phyloP scores from a whole-genome alignment of 306 rosid species.

The Benincasa hispida region DNA sequence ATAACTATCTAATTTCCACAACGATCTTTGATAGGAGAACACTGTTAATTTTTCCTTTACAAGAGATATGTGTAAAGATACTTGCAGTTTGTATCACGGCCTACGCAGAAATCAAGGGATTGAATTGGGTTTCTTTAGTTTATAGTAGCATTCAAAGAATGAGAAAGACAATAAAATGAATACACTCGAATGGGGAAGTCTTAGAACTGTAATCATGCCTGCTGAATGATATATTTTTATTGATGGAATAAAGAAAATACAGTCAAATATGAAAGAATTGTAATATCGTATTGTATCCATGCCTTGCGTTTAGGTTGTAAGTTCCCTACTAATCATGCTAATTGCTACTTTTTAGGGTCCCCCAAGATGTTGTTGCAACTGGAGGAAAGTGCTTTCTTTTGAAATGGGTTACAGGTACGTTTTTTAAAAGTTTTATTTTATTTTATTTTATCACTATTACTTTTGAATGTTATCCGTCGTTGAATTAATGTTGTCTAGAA shows the following conservation, averaged over 20 bases:
- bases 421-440: no score
- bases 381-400: conserved; percentile 78
- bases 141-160: background rate
- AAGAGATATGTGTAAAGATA: background rate
- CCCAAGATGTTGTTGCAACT: conserved; percentile 91
- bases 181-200: background rate
- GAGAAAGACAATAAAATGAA: background rate
- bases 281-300: background rate
- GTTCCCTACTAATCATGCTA: background rate
- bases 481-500: background rate
- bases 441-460: conserved; percentile 4
- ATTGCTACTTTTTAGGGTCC: conserved; percentile 45
- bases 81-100: background rate
- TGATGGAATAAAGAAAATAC: background rate
- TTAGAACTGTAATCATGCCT: no score
- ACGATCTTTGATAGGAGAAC: background rate
- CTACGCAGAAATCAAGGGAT: background rate
- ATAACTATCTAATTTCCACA: background rate
- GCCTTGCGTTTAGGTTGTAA: background rate
- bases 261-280: background rate
- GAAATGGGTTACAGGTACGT: conserved; percentile 82
- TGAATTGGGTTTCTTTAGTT: background rate
- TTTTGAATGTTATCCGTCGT: background rate
- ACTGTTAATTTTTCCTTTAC: background rate
- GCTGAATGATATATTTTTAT: background rate